Conservation (phyloP, 2,329 filamentous ascomycete genomes). For the Colletotrichum lini region DNA sequence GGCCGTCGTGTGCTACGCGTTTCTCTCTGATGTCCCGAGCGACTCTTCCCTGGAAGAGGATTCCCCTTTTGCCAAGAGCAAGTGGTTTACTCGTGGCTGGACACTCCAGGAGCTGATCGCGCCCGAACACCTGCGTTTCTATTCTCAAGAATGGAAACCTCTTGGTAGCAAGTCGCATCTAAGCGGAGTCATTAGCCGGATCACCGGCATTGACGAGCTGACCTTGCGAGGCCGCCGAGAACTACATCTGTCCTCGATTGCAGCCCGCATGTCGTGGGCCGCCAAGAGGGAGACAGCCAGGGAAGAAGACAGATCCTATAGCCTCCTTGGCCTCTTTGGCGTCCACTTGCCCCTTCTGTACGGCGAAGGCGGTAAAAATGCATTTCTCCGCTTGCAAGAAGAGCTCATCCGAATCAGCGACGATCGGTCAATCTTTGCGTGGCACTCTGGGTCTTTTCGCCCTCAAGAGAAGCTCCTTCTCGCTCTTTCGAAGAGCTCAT, state of each 20-base stretch:
- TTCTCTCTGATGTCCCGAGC: slow-evolving; percentile 46
- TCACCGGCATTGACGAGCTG: slow-evolving; percentile 48
- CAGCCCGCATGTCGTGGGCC: slow-evolving; percentile 41
- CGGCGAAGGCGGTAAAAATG: slow-evolving; percentile 5
- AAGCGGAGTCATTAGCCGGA: slow-evolving; percentile 44
- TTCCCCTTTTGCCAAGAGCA: slow-evolving; percentile 29
- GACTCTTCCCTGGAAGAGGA: background rate
- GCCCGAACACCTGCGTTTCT: slow-evolving; percentile 44
- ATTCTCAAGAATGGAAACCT: slow-evolving; percentile 41
- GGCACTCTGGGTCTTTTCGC: background rate
- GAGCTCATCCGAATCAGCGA: slow-evolving; percentile 43
- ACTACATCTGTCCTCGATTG: slow-evolving; percentile 32
- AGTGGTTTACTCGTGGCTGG: slow-evolving; percentile 20
- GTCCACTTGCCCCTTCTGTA: background rate
- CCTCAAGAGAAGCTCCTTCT: background rate
- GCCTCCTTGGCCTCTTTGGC: background rate
- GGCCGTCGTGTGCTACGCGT: slow-evolving; percentile 50
- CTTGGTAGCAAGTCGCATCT: slow-evolving; percentile 32
- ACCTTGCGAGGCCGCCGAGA: background rate
- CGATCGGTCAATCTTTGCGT: slow-evolving; percentile 2
- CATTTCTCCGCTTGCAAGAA: slow-evolving; percentile 46
- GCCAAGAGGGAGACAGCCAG: background rate
- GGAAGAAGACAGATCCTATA: background rate
- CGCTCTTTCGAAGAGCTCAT: background rate
- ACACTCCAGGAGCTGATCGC: slow-evolving; percentile 43